Percentiles rank a stretch among this genome's conserved stretches.
phyloP scores from a whole-genome alignment of 2,329 filamentous ascomycete species.

The Acrocalymma vagum region DNA sequence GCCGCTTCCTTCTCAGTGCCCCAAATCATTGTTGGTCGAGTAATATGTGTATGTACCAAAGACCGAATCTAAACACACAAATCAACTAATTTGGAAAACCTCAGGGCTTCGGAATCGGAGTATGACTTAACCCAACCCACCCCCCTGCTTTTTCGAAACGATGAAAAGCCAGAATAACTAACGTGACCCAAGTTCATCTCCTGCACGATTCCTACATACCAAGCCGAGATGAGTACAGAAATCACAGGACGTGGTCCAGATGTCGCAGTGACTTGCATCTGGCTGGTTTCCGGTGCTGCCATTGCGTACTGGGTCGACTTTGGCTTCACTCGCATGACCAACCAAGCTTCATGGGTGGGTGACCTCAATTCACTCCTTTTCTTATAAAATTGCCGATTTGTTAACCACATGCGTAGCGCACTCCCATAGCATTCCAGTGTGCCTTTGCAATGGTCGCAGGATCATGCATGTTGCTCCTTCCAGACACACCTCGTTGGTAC shows the following conservation, averaged over 20 bases:
- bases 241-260: slow-evolving; percentile 46
- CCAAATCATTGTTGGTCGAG: slow-evolving; percentile 59
- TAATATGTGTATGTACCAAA: too few species aligned
- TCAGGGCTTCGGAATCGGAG: slow-evolving; percentile 59
- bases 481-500: slow-evolving; percentile 56
- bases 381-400: too few species aligned
- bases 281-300: slow-evolving; percentile 57
- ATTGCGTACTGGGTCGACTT: slow-evolving; percentile 61
- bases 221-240: slow-evolving; percentile 22
- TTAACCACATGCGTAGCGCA: too few species aligned
- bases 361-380: too few species aligned
- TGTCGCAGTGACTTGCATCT: slow-evolving; percentile 54
- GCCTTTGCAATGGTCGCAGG: slow-evolving; percentile 56
- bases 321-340: slow-evolving; percentile 54
- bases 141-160: too few species aligned
- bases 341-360: slow-evolving; percentile 54
- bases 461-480: slow-evolving; percentile 53
- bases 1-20: slow-evolving; percentile 51
- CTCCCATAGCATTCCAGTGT: slow-evolving; percentile 58
- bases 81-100: too few species aligned
- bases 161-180: too few species aligned
- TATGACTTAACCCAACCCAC: slow-evolving; percentile 58
- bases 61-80: too few species aligned
- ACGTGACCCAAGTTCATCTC: too few species aligned
- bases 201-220: slow-evolving; percentile 50